Evolutionary conservation across 176 grass and related monocot genomes (phyloP).

Genomic region (Tillandsia leiboldiana): DNA sequence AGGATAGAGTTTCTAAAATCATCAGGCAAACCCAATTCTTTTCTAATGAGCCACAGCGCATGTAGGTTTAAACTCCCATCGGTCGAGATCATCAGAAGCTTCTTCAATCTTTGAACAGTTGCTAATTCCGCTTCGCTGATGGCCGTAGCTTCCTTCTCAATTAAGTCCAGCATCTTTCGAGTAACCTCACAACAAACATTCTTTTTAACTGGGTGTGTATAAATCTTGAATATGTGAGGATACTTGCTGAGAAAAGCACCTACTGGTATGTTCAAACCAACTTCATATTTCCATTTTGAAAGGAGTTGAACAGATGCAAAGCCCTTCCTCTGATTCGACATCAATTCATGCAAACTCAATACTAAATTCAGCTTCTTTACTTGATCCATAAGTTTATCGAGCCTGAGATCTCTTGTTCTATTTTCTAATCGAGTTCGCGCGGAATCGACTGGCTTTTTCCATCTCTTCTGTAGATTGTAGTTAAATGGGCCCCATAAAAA

Average conservation of each 20-base stretch:
- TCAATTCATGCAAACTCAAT: constrained; percentile 33
- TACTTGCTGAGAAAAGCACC: constrained; percentile 53
- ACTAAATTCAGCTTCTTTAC: constrained; percentile 42
- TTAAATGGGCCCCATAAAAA: constrained; percentile 26
- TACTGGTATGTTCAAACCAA: constrained; percentile 37
- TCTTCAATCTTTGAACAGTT: constrained; percentile 37
- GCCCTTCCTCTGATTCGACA: constrained; percentile 44
- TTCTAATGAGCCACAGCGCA: constrained; percentile 40
- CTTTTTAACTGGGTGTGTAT: constrained; percentile 36
- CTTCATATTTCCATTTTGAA: constrained; percentile 40
- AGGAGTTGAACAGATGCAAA: constrained; percentile 58
- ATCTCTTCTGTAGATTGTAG: constrained; percentile 25
- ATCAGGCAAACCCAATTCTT: constrained; percentile 43
- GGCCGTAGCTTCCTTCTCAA: constrained; percentile 34
- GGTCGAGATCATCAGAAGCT: constrained; percentile 41
- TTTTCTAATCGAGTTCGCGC: constrained; percentile 42
- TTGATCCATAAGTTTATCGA: constrained; percentile 50
- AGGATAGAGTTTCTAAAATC: constrained; percentile 45
- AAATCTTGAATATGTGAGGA: constrained; percentile 47
- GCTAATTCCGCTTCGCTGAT: constrained; percentile 27
- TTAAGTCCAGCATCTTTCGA: constrained; percentile 36
- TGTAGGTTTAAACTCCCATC: constrained; percentile 35
- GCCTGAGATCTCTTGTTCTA: constrained; percentile 49
- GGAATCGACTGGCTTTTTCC: constrained; percentile 52
- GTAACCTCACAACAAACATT: constrained; percentile 42